phyloP scores from a whole-genome alignment of 208 protist genomes.

The Vickermania spadyakhi region DNA sequence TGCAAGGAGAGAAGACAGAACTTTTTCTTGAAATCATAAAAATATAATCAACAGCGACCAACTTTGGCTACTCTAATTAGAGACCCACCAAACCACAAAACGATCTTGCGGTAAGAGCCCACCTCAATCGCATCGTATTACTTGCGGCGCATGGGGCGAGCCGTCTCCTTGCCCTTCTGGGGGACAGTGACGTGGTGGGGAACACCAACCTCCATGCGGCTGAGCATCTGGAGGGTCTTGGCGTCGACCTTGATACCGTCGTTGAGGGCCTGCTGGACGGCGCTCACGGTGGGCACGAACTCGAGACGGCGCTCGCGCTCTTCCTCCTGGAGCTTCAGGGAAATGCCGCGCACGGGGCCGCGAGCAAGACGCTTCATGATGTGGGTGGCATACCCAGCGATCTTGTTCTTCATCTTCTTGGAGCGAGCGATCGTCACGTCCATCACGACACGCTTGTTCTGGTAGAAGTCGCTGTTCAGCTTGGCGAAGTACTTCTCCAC shows the following conservation, averaged over 20 bases:
- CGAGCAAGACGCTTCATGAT: conserved; percentile 98
- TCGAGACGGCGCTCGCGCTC: conserved; percentile 99
- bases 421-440: conserved; percentile 98
- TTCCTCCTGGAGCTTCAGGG: conserved; percentile 99
- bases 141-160: conserved; percentile 3
- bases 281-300: conserved; percentile 95
- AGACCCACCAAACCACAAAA: too few species aligned
- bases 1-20: too few species aligned
- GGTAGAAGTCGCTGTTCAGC: conserved; percentile 99
- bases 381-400: conserved; percentile 98
- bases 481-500: conserved; percentile 99
- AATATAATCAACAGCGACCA: too few species aligned
- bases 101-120: too few species aligned
- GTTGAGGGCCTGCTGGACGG: conserved; percentile 77
- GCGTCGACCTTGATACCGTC: conserved; percentile 86
- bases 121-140: too few species aligned
- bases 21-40: too few species aligned
- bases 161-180: conserved; percentile 21
- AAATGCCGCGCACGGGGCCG: conserved; percentile 99
- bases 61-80: too few species aligned
- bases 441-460: conserved; percentile 97
- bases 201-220: conserved; percentile 74
- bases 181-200: conserved; percentile 52
- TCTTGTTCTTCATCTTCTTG: conserved; percentile 99
- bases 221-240: conserved; percentile 81